Conservation (phyloP, 805 yeast species). For the Lachancea thermotolerans region DNA sequence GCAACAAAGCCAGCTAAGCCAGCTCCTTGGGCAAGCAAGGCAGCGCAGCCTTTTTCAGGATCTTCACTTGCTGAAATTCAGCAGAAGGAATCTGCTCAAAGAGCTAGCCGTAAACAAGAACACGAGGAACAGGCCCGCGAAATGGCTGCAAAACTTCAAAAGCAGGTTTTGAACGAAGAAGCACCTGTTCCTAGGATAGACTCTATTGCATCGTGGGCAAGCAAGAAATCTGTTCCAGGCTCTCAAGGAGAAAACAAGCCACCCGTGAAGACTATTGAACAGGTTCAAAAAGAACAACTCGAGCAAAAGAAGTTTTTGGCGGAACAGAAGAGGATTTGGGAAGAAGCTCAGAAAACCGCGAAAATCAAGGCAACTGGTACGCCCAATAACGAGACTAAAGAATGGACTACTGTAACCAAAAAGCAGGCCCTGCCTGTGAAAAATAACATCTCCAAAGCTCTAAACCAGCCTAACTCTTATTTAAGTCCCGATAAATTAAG, state of each 20-base stretch:
- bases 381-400: constrained; percentile 23
- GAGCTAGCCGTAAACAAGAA: constrained; percentile 12
- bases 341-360: constrained; percentile 59
- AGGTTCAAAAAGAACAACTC: constrained; percentile 13
- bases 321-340: constrained; percentile 30
- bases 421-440: constrained; percentile 24
- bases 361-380: constrained; percentile 51
- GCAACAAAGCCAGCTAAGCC: constrained; percentile 8
- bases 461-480: constrained; percentile 16
- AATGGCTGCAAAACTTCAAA: constrained; percentile 18
- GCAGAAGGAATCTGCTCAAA: constrained; percentile 16
- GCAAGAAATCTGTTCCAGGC: constrained; percentile 8
- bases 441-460: constrained; percentile 10
- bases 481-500: constrained; percentile 33
- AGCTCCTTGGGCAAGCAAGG: constrained; percentile 29
- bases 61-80: constrained; percentile 21
- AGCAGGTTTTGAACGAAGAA: constrained; percentile 18
- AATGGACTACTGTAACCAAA: constrained; percentile 30
- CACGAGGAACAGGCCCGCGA: constrained; percentile 15
- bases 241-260: constrained; percentile 1
- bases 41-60: constrained; percentile 13
- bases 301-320: constrained; percentile 25
- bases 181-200: constrained; percentile 11
- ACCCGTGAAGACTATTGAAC: constrained; percentile 8
- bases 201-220: constrained; percentile 28